Conservation (phyloP, 2,329 filamentous ascomycete genomes). For the Nemania sp. region DNA sequence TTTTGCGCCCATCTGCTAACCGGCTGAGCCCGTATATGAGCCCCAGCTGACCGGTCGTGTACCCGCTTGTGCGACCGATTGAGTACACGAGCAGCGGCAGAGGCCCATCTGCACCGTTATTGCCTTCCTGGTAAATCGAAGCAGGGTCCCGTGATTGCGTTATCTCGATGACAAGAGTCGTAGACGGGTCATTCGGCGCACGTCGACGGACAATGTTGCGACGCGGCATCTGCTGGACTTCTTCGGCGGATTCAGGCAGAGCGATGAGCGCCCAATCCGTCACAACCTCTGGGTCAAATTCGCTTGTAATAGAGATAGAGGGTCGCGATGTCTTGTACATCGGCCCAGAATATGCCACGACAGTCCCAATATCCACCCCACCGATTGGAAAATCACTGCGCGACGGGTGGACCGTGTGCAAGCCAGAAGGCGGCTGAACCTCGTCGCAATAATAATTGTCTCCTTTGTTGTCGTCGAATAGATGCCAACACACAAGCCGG, state of each 20-base stretch:
- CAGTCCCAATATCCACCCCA: too few relatives aligned
- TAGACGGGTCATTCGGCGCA: too few relatives aligned
- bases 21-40: constrained; percentile 46
- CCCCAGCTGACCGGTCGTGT: constrained; percentile 46
- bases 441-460: constrained; percentile 24
- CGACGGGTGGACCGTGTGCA: constrained; percentile 40
- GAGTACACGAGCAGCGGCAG: constrained; percentile 37
- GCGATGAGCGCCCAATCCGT: constrained; percentile 44
- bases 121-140: neutral
- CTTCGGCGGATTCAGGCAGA: neutral
- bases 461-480: constrained; percentile 42
- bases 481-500: constrained; percentile 49
- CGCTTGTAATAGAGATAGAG: constrained; percentile 34
- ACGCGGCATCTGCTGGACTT: neutral
- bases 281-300: constrained; percentile 37
- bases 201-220: constrained; percentile 6
- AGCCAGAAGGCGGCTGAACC: neutral
- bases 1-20: constrained; percentile 31
- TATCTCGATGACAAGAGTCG: too few relatives aligned
- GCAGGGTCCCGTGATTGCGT: neutral
- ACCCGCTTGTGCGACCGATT: constrained; percentile 48
- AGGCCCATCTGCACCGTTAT: neutral
- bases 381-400: constrained; percentile 41
- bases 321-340: constrained; percentile 47
- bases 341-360: constrained; percentile 45